Conservation (phyloP, 2,329 filamentous ascomycete species). For the Allantophomopsis lycopodina region DNA sequence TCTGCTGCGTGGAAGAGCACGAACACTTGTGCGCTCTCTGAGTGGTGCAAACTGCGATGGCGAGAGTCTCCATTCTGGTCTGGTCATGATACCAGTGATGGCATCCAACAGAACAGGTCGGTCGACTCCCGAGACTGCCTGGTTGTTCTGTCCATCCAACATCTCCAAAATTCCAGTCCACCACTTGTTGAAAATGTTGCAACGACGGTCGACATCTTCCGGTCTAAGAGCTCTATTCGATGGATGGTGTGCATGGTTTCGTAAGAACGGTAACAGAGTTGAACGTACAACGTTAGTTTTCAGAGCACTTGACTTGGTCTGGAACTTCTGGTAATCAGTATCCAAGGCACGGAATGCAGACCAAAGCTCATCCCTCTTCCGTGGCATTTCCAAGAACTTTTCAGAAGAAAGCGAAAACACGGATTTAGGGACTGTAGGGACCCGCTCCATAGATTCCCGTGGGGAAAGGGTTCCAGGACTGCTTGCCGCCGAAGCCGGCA, state of each 20-base stretch:
- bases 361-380: constrained; percentile 58
- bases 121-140: constrained; percentile 57
- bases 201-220: constrained; percentile 55
- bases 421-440: constrained; percentile 28
- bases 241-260: constrained; percentile 41
- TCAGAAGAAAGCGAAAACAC: constrained; percentile 18
- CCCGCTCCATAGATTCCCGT: constrained; percentile 27
- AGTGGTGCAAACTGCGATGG: constrained; percentile 42
- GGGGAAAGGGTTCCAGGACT: constrained; percentile 7
- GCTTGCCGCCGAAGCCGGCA: neutral
- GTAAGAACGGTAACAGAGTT: constrained; percentile 50
- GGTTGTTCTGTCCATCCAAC: constrained; percentile 53
- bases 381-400: constrained; percentile 16
- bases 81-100: constrained; percentile 54
- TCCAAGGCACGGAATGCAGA: constrained; percentile 54
- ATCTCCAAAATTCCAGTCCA: constrained; percentile 59
- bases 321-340: constrained; percentile 55
- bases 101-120: constrained; percentile 57
- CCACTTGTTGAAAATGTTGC: constrained; percentile 61
- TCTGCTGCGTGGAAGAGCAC: constrained; percentile 8
- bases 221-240: constrained; percentile 45
- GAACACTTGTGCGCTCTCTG: constrained; percentile 21
- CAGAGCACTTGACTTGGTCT: constrained; percentile 51
- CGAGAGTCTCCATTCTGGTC: constrained; percentile 53
- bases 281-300: constrained; percentile 57